These are phyloP conservation scores for Trichoderma aggressivum DNA, from an alignment of 2,329 filamentous ascomycete species.

Conservation along the genomic window DNA sequence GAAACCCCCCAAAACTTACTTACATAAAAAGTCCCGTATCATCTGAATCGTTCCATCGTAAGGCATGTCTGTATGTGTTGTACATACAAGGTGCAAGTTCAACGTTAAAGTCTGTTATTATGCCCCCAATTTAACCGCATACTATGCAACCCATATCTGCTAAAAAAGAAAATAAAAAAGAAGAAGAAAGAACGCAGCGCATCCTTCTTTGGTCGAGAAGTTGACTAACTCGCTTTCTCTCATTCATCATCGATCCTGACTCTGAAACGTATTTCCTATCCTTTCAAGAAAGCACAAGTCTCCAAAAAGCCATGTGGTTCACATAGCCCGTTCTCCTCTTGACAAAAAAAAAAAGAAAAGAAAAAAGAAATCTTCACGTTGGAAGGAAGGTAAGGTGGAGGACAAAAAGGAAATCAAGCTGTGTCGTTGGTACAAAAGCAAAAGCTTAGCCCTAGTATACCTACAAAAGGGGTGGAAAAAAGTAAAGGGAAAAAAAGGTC, in stretches of 20 bases:
- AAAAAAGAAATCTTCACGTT: constrained; percentile 15
- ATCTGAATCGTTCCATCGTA: not conserved
- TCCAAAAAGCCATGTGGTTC: constrained; percentile 3
- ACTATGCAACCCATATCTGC: constrained; percentile 19
- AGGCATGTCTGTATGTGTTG: not conserved
- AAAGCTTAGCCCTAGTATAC: constrained; percentile 25
- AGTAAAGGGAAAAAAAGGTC: constrained; percentile 21
- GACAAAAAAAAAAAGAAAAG: constrained; percentile 2
- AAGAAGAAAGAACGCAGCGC: not conserved
- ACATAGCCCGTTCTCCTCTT: not conserved
- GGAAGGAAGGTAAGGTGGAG: constrained; percentile 14
- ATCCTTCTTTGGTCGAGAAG: constrained; percentile 4
- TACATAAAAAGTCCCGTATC: not conserved
- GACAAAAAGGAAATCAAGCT: constrained; percentile 13
- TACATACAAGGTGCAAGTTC: not conserved
- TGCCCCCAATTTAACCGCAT: constrained; percentile 14
- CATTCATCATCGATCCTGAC: not conserved
- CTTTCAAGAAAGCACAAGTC: not conserved
- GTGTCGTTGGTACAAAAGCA: constrained; percentile 15
- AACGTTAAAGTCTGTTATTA: constrained; percentile 10
- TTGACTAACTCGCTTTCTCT: not conserved
- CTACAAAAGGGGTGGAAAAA: constrained; percentile 30
- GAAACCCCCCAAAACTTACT: not conserved
- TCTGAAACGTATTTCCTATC: not conserved
- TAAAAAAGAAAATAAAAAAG: constrained; percentile 1